Conservation (phyloP, 345 rosid species). For the Cardamine chenopodiifolia region DNA sequence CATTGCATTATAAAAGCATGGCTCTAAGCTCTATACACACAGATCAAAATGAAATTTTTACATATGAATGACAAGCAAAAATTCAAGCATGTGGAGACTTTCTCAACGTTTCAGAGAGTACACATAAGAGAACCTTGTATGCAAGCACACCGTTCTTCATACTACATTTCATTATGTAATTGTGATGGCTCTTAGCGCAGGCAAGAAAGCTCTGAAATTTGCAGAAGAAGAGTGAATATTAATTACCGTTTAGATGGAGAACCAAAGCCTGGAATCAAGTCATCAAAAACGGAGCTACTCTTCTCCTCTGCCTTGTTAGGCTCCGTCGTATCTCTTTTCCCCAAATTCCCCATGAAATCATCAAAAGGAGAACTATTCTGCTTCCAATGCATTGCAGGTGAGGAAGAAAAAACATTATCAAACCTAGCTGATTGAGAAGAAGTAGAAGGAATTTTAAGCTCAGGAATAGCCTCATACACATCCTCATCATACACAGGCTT, state of each 20-base stretch:
- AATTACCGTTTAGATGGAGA: conserved; percentile 47
- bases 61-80: too few species aligned
- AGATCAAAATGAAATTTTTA: too few species aligned
- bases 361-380: conserved; percentile 50
- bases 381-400: conserved; percentile 39
- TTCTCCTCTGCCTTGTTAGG: conserved; percentile 40
- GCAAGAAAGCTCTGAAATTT: not conserved
- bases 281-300: conserved; percentile 58
- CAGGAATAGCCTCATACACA: conserved; percentile 67
- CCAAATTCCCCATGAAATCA: conserved; percentile 58
- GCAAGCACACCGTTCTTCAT: conserved; percentile 8
- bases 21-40: too few species aligned
- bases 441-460: conserved; percentile 54
- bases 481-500: conserved; percentile 79
- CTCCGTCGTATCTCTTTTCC: conserved; percentile 41
- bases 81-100: not conserved
- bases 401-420: conserved; percentile 47
- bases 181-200: not conserved
- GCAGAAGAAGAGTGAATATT: not conserved
- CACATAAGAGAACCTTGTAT: not conserved
- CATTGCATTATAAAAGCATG: too few species aligned
- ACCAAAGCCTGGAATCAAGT: conserved; percentile 76
- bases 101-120: not conserved
- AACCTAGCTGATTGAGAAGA: conserved; percentile 45
- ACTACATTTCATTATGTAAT: not conserved